A percentile compares a stretch with the other conserved stretches of the same genome.
Conservation (phyloP, 2,329 filamentous ascomycete species). For the Clonostachys rhizophaga region DNA sequence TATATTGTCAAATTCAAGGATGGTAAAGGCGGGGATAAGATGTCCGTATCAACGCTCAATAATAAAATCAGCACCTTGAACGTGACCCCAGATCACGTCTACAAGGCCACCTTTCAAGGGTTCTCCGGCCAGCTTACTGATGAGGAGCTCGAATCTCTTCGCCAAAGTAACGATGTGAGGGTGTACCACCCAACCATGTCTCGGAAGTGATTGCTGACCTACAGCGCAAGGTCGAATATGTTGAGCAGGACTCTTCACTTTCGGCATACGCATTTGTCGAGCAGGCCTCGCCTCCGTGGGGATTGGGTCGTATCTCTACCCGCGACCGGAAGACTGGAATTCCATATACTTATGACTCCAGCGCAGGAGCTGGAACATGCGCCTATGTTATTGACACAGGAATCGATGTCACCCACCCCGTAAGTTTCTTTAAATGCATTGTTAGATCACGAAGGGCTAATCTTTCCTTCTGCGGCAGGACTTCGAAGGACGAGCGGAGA, state of each 20-base stretch:
- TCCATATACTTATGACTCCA: constrained; percentile 10
- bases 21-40: constrained; percentile 4
- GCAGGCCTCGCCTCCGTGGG: constrained; percentile 10
- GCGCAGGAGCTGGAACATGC: constrained; percentile 12
- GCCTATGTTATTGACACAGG: constrained; percentile 16
- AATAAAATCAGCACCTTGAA: constrained; percentile 5
- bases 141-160: constrained; percentile 5
- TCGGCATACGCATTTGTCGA: constrained; percentile 3
- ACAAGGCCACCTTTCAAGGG: constrained; percentile 6
- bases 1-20: constrained; percentile 14
- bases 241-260: constrained; percentile 26
- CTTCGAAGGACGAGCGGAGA: constrained; percentile 11
- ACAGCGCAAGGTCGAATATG: constrained; percentile 18
- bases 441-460: not conserved
- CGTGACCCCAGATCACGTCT: constrained; percentile 7
- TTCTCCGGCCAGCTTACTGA: constrained; percentile 7
- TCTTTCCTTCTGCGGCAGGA: constrained; percentile 2
- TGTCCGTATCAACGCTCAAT: constrained; percentile 3
- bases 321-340: constrained; percentile 6
- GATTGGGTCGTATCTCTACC: constrained; percentile 17
- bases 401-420: constrained; percentile 12
- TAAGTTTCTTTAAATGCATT: constrained; percentile 8
- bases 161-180: constrained; percentile 6
- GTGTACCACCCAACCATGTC: not conserved
- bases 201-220: not conserved